Conservation (phyloP, 2,329 filamentous ascomycete species). For the Cryphonectria japonica region DNA sequence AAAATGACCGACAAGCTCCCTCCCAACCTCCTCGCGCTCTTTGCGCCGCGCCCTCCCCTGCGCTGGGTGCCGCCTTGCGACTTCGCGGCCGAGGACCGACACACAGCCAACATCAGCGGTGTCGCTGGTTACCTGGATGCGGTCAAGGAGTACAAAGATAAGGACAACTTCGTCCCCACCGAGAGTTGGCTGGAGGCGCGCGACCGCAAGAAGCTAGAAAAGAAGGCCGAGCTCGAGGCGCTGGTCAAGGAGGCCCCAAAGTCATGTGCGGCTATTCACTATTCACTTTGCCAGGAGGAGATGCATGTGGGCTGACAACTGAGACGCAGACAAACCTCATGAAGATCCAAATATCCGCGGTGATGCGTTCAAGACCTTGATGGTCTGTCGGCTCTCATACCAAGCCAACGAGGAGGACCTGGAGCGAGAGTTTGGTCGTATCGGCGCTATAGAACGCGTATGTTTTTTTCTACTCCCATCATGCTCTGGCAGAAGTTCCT, state of each 20-base stretch:
- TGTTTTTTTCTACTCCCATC: slow-evolving; percentile 36
- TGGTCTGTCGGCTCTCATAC: slow-evolving; percentile 88
- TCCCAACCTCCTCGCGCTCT: slow-evolving; percentile 88
- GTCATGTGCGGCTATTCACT: slow-evolving; percentile 54
- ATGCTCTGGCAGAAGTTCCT: not conserved
- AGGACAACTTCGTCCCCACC: slow-evolving; percentile 76
- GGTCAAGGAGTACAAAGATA: slow-evolving; percentile 76
- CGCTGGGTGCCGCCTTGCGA: slow-evolving; percentile 87
- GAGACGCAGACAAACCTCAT: slow-evolving; percentile 70
- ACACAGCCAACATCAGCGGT: slow-evolving; percentile 72
- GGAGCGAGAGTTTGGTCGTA: slow-evolving; percentile 90
- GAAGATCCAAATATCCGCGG: slow-evolving; percentile 89
- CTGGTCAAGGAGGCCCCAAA: slow-evolving; percentile 66
- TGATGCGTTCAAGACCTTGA: slow-evolving; percentile 93
- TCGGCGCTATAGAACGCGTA: slow-evolving; percentile 91
- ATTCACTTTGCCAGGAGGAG: not conserved
- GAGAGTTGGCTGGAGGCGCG: slow-evolving; percentile 92
- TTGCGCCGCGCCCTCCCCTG: slow-evolving; percentile 89
- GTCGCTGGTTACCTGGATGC: slow-evolving; percentile 76
- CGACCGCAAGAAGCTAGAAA: slow-evolving; percentile 82
- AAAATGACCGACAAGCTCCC: slow-evolving; percentile 96
- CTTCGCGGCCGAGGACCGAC: slow-evolving; percentile 79
- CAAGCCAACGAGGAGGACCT: slow-evolving; percentile 87
- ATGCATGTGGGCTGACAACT: slow-evolving; percentile 29
- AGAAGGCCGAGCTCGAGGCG: slow-evolving; percentile 68